Conservation (phyloP, 2,329 filamentous ascomycete genomes). For the Calonectria pteridis region DNA sequence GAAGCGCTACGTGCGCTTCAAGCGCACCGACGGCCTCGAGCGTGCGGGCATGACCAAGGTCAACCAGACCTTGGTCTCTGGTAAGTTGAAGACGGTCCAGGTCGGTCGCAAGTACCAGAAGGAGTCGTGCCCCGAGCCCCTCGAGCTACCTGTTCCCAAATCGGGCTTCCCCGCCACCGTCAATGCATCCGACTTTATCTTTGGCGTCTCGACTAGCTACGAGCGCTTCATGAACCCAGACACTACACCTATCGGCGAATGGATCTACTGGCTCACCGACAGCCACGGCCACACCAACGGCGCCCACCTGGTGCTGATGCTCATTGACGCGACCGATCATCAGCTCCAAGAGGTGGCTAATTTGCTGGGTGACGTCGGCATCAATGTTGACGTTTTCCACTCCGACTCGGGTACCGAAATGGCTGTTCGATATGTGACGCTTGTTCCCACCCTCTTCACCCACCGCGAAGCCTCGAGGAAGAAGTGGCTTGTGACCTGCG, state of each 20-base stretch:
- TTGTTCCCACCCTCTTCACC: constrained; percentile 67
- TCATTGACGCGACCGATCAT: constrained; percentile 64
- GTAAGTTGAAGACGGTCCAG: constrained; percentile 62
- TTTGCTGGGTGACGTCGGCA: constrained; percentile 61
- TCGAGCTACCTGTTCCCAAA: constrained; percentile 63
- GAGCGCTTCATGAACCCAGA: constrained; percentile 64
- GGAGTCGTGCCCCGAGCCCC: constrained; percentile 61
- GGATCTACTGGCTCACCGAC: constrained; percentile 72
- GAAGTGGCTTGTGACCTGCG: constrained; percentile 73
- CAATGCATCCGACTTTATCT: constrained; percentile 69
- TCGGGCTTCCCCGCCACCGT: constrained; percentile 64
- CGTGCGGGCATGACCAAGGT: constrained; percentile 66
- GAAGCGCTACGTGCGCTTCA: constrained; percentile 67
- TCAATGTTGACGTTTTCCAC: constrained; percentile 69
- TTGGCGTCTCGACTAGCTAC: constrained; percentile 71
- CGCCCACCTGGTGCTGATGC: constrained; percentile 66
- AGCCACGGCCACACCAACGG: constrained; percentile 67
- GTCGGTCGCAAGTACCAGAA: constrained; percentile 56
- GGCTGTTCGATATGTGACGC: constrained; percentile 69
- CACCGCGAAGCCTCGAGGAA: constrained; percentile 61
- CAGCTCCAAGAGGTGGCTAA: constrained; percentile 64
- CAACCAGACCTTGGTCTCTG: constrained; percentile 60
- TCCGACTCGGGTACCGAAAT: constrained; percentile 67
- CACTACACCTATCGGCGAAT: constrained; percentile 68
- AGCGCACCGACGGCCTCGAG: constrained; percentile 59